These are phyloP conservation scores for Diaporthe eres DNA, from an alignment of 2,329 filamentous ascomycete species.

Conservation along the genomic window DNA sequence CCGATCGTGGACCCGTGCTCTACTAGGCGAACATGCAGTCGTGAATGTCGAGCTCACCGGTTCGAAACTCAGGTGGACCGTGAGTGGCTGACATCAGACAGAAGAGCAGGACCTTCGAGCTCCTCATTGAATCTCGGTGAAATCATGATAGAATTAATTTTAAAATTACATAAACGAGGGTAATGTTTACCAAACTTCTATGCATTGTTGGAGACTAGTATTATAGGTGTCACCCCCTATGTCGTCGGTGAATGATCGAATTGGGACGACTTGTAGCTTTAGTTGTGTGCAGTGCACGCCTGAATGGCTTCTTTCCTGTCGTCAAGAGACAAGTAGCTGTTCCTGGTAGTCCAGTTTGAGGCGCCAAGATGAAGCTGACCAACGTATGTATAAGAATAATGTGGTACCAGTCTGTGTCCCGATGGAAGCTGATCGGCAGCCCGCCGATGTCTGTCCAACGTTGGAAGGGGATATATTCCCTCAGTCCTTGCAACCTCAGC, in stretches of 20 bases:
- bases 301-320: neutral
- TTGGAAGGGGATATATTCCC: too few species aligned
- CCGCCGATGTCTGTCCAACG: neutral
- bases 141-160: neutral
- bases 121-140: neutral
- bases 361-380: neutral
- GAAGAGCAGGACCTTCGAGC: neutral
- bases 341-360: neutral
- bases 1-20: neutral
- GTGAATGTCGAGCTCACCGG: too few species aligned
- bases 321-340: neutral
- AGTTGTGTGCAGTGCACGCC: neutral
- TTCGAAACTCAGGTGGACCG: neutral
- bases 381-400: neutral
- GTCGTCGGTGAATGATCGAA: neutral
- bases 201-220: neutral
- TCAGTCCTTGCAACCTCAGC: neutral
- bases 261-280: neutral
- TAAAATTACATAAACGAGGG: slow-evolving; percentile 1
- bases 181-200: neutral
- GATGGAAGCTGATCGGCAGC: neutral
- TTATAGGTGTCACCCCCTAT: neutral
- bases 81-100: neutral
- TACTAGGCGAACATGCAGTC: neutral
- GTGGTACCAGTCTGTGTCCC: neutral